Conservation (phyloP, 108 stramenopile species). For the Nitzschia sp. region DNA sequence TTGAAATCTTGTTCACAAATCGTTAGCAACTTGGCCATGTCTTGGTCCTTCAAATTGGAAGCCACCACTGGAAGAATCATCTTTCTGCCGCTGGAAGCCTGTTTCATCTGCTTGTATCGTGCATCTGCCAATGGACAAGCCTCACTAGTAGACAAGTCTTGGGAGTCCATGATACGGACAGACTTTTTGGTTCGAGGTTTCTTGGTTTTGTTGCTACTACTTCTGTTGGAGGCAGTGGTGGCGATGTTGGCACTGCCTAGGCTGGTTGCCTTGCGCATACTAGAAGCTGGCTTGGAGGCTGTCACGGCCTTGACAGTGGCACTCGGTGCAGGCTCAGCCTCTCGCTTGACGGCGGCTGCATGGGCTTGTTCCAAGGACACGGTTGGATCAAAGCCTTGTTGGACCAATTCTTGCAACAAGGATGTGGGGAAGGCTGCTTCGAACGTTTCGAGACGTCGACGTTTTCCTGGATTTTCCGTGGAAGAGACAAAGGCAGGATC, state of each 20-base stretch:
- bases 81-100: constrained; percentile 7
- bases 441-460: constrained; percentile 10
- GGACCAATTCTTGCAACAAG: constrained; percentile 38
- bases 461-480: constrained; percentile 6
- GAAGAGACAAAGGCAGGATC: constrained; percentile 59
- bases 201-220: neutral
- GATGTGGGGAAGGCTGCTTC: constrained; percentile 29
- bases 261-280: no score
- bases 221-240: neutral
- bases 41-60: constrained; percentile 58
- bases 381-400: constrained; percentile 47
- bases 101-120: constrained; percentile 15
- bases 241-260: no score
- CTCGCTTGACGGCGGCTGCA: constrained; percentile 4
- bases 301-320: no score
- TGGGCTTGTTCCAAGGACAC: neutral
- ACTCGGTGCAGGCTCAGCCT: no score
- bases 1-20: constrained; percentile 20
- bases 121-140: constrained; percentile 28
- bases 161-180: neutral
- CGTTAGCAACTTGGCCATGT: constrained; percentile 41
- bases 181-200: neutral
- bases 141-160: neutral
- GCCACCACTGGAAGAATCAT: constrained; percentile 39
- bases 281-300: no score